A percentile compares a stretch with the other conserved stretches of the same genome.
Evolutionary conservation across 139 green algal genomes (phyloP).

Genomic region (Micractinium sp.): DNA sequence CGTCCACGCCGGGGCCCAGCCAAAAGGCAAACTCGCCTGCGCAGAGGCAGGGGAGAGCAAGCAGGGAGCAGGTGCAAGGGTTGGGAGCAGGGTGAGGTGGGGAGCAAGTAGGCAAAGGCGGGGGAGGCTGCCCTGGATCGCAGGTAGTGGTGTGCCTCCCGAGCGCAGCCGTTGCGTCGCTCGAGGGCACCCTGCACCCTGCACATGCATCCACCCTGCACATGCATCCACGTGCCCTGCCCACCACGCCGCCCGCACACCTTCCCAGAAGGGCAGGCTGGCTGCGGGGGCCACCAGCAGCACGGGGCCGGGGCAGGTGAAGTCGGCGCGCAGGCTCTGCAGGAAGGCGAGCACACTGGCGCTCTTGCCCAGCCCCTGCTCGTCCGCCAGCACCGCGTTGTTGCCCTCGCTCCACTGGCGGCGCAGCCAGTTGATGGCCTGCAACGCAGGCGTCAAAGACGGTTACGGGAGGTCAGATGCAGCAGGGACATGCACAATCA

Average conservation of each 20-base stretch:
- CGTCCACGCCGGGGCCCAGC: slow-evolving; percentile 45
- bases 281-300: slow-evolving; percentile 71
- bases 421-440: slow-evolving; percentile 74
- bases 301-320: slow-evolving; percentile 53
- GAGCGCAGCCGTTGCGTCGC: no score
- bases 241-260: slow-evolving; percentile 8
- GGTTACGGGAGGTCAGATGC: no score
- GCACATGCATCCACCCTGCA: no score
- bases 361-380: slow-evolving; percentile 80
- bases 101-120: neutral
- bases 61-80: neutral
- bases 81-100: neutral
- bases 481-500: no score
- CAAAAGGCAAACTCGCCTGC: slow-evolving; percentile 63
- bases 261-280: slow-evolving; percentile 74
- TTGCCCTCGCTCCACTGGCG: slow-evolving; percentile 58
- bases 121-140: no score
- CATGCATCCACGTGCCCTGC: neutral
- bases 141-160: no score
- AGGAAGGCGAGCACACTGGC: slow-evolving; percentile 72
- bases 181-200: no score
- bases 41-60: neutral
- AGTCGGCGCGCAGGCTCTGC: slow-evolving; percentile 62
- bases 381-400: slow-evolving; percentile 74
- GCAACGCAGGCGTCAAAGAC: neutral